phyloP scores from a whole-genome alignment of 352 stramenopile genomes.

The Pythium sp. region DNA sequence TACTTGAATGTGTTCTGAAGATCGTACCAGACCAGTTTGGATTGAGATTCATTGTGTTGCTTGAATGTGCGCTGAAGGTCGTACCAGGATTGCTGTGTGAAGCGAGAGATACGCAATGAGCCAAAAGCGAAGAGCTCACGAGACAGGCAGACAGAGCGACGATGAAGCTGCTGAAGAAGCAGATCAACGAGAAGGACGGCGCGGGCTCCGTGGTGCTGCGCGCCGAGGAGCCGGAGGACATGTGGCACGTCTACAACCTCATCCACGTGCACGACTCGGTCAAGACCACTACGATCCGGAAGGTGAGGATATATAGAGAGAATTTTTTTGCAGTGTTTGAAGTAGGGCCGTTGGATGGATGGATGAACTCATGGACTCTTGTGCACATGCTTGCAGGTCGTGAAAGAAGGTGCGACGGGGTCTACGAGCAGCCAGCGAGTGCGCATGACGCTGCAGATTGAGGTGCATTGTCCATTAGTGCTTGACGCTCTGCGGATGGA shows the following conservation, averaged over 20 bases:
- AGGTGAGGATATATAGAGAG: constrained; percentile 67
- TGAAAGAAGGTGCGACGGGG: constrained; percentile 94
- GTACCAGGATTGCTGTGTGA: neutral
- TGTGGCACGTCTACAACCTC: constrained; percentile 99
- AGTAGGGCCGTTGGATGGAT: neutral
- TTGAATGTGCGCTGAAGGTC: neutral
- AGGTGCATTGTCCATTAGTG: constrained; percentile 29
- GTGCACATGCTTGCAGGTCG: constrained; percentile 53
- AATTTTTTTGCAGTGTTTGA: neutral
- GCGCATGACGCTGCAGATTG: constrained; percentile 94
- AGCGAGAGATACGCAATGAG: neutral
- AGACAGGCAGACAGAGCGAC: constrained; percentile 1
- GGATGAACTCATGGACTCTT: constrained; percentile 1
- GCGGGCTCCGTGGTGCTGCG: constrained; percentile 90
- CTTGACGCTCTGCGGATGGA: neutral
- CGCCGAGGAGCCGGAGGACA: constrained; percentile 96
- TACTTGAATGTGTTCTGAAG: neutral
- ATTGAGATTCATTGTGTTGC: neutral
- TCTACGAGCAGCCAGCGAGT: constrained; percentile 95
- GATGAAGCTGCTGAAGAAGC: constrained; percentile 92
- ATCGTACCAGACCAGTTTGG: neutral
- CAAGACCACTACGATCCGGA: constrained; percentile 96
- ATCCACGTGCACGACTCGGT: constrained; percentile 93
- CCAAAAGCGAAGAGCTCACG: neutral
- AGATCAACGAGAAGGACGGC: constrained; percentile 95